These are phyloP conservation scores for Huntiella moniliformis DNA, from an alignment of 2,329 filamentous ascomycete genomes.

Conservation along the genomic window DNA sequence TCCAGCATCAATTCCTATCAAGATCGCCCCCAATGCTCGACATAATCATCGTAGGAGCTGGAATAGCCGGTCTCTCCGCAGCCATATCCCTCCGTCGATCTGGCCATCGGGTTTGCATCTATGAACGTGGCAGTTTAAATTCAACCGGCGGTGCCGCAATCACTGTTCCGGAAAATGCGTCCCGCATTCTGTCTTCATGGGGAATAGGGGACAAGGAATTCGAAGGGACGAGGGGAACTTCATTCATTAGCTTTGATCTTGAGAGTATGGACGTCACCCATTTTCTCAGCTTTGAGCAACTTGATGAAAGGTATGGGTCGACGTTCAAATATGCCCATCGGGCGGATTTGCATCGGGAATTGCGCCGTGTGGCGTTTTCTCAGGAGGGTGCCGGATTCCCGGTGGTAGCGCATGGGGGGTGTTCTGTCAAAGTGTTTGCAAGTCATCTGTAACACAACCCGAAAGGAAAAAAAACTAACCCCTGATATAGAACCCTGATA, in stretches of 20 bases:
- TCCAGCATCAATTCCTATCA: neutral
- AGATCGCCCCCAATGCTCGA: slow-evolving; percentile 12
- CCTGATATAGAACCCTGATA: slow-evolving; percentile 14
- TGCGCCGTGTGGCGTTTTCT: slow-evolving; percentile 19
- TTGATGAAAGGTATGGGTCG: slow-evolving; percentile 15
- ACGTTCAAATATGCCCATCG: slow-evolving; percentile 22
- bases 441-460: neutral
- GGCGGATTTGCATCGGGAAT: slow-evolving; percentile 22
- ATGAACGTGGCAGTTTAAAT: slow-evolving; percentile 20
- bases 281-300: slow-evolving; percentile 9
- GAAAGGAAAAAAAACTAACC: neutral
- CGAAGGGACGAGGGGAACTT: slow-evolving; percentile 16
- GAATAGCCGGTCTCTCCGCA: slow-evolving; percentile 20
- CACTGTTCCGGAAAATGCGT: slow-evolving; percentile 21
- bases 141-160: slow-evolving; percentile 23
- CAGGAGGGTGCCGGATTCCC: slow-evolving; percentile 15
- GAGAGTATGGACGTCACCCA: slow-evolving; percentile 15
- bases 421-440: neutral
- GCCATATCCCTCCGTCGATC: slow-evolving; percentile 19
- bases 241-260: slow-evolving; percentile 15
- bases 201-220: slow-evolving; percentile 18
- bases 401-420: slow-evolving; percentile 6
- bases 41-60: slow-evolving; percentile 20
- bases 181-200: slow-evolving; percentile 20
- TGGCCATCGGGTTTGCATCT: slow-evolving; percentile 19